phyloP scores from a whole-genome alignment of 371 early-diverging fungal species.

The Conidiobolus incongruus region DNA sequence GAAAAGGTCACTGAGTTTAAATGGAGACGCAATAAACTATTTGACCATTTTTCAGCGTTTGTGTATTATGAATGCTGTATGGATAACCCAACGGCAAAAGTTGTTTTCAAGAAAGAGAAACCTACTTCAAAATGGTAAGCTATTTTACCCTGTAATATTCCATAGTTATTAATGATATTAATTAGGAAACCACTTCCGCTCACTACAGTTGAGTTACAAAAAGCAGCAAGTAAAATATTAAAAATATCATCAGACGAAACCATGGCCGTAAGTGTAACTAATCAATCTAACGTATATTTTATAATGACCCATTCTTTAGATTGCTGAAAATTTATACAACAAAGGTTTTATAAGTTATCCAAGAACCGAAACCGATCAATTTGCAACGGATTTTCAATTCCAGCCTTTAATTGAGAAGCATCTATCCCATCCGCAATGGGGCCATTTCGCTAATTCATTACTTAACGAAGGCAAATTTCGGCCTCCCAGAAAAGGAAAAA shows the following conservation, averaged over 20 bases:
- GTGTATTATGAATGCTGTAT: slow-evolving; percentile 53
- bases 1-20: slow-evolving; percentile 26
- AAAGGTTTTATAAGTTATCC: slow-evolving; percentile 95
- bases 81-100: slow-evolving; percentile 25
- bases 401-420: slow-evolving; percentile 40
- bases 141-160: not conserved
- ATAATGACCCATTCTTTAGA: slow-evolving; percentile 12
- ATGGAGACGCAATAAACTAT: slow-evolving; percentile 56
- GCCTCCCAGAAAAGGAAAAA: slow-evolving; percentile 67
- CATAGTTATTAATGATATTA: not conserved
- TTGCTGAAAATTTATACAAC: slow-evolving; percentile 70
- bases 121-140: slow-evolving; percentile 61
- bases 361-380: slow-evolving; percentile 97
- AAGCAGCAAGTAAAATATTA: slow-evolving; percentile 45
- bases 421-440: slow-evolving; percentile 28
- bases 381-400: slow-evolving; percentile 55
- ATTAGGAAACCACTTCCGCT: slow-evolving; percentile 70
- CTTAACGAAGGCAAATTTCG: slow-evolving; percentile 50
- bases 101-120: slow-evolving; percentile 28
- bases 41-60: slow-evolving; percentile 43
- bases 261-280: slow-evolving; percentile 38
- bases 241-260: slow-evolving; percentile 54
- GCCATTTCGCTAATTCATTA: slow-evolving; percentile 15
- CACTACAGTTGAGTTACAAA: slow-evolving; percentile 92
- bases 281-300: too few relatives aligned